Percentiles rank a stretch among this genome's conserved stretches.
These are phyloP conservation scores for Diaporthe amygdali DNA, from an alignment of 2,329 filamentous ascomycete species.

Conservation along the genomic window DNA sequence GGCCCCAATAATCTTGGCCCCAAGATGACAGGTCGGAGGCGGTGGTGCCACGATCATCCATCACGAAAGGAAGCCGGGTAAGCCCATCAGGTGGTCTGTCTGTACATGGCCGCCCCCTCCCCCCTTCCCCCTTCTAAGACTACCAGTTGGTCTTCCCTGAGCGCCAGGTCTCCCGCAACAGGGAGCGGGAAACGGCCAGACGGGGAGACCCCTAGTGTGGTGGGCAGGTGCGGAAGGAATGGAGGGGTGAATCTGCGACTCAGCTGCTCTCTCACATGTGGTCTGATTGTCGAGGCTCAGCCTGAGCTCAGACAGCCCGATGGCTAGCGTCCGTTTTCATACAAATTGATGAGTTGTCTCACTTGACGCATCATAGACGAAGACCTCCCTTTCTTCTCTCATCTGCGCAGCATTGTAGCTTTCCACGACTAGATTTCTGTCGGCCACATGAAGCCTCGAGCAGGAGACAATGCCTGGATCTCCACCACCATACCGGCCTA, in stretches of 20 bases:
- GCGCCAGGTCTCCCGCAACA: neutral
- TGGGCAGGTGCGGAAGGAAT: neutral
- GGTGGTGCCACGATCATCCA: slow-evolving; percentile 11
- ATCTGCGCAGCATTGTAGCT: neutral
- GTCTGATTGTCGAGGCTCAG: slow-evolving; percentile 13
- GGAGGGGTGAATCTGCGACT: neutral
- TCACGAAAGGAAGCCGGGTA: slow-evolving; percentile 12
- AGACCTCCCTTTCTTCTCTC: neutral
- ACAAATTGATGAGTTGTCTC: slow-evolving; percentile 2
- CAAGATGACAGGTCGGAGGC: neutral
- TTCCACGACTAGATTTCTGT: neutral
- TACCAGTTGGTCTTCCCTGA: neutral
- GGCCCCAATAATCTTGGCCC: neutral
- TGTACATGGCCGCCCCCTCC: neutral
- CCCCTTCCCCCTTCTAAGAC: too few species aligned
- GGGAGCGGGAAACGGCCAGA: neutral
- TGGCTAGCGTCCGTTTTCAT: neutral
- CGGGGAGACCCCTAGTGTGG: neutral
- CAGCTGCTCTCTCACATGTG: slow-evolving; percentile 8
- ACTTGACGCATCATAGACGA: slow-evolving; percentile 6
- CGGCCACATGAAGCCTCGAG: slow-evolving; percentile 8
- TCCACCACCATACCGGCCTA: neutral
- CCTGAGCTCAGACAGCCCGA: slow-evolving; percentile 5
- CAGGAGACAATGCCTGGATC: slow-evolving; percentile 12
- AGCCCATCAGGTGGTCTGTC: neutral